A percentile compares a stretch with the other conserved stretches of the same genome.
These are phyloP conservation scores for Sphagnum contortum DNA, from an alignment of 225 moss, liverwort and hornwort genomes.

Conservation along the genomic window DNA sequence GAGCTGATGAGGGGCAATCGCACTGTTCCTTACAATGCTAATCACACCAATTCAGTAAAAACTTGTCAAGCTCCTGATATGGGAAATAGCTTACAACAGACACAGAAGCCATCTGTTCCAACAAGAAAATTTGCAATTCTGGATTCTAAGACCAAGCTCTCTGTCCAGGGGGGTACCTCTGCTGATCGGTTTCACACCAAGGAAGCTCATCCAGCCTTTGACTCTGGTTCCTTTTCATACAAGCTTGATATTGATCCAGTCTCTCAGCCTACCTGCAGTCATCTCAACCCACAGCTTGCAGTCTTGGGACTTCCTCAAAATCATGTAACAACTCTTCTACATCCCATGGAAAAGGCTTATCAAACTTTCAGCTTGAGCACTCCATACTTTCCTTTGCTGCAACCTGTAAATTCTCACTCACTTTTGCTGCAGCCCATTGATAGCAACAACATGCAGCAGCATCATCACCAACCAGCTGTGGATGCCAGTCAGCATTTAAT, in stretches of 20 bases:
- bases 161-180: constrained; percentile 2
- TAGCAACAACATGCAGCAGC: not conserved
- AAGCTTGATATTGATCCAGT: too few relatives aligned
- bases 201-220: too few relatives aligned
- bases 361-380: not conserved
- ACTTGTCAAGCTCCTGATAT: not conserved
- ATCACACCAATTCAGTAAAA: constrained; percentile 18
- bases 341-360: not conserved
- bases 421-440: constrained; percentile 17
- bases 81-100: not conserved
- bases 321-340: not conserved
- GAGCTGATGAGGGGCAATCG: constrained; percentile 32
- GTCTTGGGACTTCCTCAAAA: too few relatives aligned
- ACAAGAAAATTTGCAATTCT: not conserved
- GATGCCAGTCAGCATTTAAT: not conserved
- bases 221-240: too few relatives aligned
- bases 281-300: not conserved
- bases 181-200: too few relatives aligned
- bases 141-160: not conserved
- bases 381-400: constrained; percentile 7
- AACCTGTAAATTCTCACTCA: constrained; percentile 24
- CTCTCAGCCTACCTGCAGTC: not conserved
- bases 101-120: not conserved
- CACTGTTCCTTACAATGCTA: constrained; percentile 21
- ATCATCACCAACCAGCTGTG: not conserved